Evolutionary conservation across 805 yeast genomes (phyloP).

Genomic region (Peterozyma toletana): DNA sequence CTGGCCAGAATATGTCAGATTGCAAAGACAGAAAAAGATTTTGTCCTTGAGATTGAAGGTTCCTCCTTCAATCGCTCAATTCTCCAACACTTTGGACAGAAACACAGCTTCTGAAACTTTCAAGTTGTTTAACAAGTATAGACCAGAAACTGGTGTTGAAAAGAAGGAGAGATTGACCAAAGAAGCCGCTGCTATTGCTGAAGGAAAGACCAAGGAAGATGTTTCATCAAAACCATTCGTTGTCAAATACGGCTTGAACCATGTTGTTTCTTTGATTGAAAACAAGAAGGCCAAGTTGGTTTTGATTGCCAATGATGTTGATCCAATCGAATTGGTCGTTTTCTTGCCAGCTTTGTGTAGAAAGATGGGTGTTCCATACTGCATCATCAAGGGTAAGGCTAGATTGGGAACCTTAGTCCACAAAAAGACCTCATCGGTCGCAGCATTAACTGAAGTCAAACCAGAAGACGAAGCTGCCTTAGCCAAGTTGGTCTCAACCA

Average conservation of each 20-base stretch:
- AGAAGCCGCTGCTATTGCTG: slow-evolving; percentile 99
- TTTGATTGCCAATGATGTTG: slow-evolving; percentile 97
- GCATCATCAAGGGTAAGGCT: slow-evolving; percentile 97
- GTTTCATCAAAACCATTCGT: slow-evolving; percentile 95
- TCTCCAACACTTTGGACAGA: slow-evolving; percentile 94
- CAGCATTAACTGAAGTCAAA: slow-evolving; percentile 92
- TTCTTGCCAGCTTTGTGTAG: slow-evolving; percentile 98
- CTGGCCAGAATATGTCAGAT: slow-evolving; percentile 98
- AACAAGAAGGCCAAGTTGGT: slow-evolving; percentile 98
- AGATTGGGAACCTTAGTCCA: slow-evolving; percentile 96
- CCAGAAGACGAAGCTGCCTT: slow-evolving; percentile 93
- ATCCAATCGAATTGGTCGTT: slow-evolving; percentile 96
- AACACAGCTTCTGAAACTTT: slow-evolving; percentile 97
- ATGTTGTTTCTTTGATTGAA: slow-evolving; percentile 94
- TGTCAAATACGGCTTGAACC: slow-evolving; percentile 98
- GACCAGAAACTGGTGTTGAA: slow-evolving; percentile 96
- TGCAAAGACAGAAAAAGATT: slow-evolving; percentile 98
- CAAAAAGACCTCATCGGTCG: slow-evolving; percentile 96
- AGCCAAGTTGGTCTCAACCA: slow-evolving; percentile 86
- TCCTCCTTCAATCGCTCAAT: slow-evolving; percentile 97
- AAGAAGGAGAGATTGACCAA: slow-evolving; percentile 98
- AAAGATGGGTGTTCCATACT: slow-evolving; percentile 99
- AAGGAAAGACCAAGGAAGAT: slow-evolving; percentile 95
- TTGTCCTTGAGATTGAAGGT: slow-evolving; percentile 94
- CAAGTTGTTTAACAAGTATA: slow-evolving; percentile 97